Base-by-base conservation (phyloP, 2,329 filamentous ascomycete species). In the Hawksworthiomyces lignivorus region DNA sequence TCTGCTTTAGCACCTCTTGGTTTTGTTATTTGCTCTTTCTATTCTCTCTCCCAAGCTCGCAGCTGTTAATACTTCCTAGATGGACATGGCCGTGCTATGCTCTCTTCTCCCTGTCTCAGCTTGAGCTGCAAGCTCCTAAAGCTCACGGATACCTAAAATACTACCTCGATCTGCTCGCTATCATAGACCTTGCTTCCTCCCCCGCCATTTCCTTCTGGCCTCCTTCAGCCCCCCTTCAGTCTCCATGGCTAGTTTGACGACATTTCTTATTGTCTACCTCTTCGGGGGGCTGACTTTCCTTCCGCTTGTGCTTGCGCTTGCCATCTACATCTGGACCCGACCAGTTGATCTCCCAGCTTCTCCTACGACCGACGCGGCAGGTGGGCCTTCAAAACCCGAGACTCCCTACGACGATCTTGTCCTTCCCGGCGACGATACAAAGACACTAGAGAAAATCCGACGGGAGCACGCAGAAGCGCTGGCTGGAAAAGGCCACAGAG, bases 201-300 rank as follows among this genome's bases (percentile, higher is more conserved):
- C 20, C 18, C 22, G 6, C 17, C 26, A 2, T 17, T 14, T n/a
- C 14, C 18, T 8, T 31, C 28, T 17, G n/a, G 29, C 31, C 15
- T 29, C 19, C 6, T 10, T 19, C 18, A 3, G 19, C 20, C 11
- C 29, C 18, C 12, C 14, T 24, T 27, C 19, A n/a, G 8, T 14
- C 20, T 57, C 55, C 51, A 77, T 78, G 73, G 66, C 64, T 48
- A 57, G 62, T 54, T 75, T 71, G 65, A 66, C 66, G 24, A 59
- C 59, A 53, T 80, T 90, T 56, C 68, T 94, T 50, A 62, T 84
- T 56, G 74, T 84, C 60, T 96, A 95, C 70, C 60, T 94, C 51
- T 65, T 94, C 45, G 89, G 89, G 62, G 90, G 89, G 55, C 61
- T 96, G 57, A 95, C 89, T 44, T 90, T 96, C 59, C 59, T 95